phyloP scores from a whole-genome alignment of 805 yeast species.

The Starmerella riodocensis region DNA sequence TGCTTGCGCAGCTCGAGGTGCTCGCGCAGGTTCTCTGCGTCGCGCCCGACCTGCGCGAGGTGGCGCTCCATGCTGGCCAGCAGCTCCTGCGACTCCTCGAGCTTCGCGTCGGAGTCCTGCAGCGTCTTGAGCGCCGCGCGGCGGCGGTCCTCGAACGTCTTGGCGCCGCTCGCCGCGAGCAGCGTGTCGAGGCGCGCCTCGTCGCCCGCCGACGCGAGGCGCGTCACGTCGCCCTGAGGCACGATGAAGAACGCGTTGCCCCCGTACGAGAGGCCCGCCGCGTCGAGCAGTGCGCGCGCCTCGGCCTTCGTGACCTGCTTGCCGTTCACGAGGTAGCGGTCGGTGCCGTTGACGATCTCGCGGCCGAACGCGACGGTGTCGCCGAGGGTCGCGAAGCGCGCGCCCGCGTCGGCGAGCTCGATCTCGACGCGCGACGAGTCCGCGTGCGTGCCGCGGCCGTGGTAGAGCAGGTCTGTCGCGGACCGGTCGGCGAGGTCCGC shows the following conservation, averaged over 20 bases:
- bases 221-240: slow-evolving; percentile 87
- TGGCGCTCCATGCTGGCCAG: slow-evolving; percentile 56
- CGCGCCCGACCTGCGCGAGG: slow-evolving; percentile 65
- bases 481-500: slow-evolving; percentile 58
- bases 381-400: slow-evolving; percentile 56
- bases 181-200: slow-evolving; percentile 61
- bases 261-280: slow-evolving; percentile 81
- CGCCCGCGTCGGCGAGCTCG: slow-evolving; percentile 66
- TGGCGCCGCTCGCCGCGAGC: slow-evolving; percentile 92
- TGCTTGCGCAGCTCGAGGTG: slow-evolving; percentile 58
- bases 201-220: slow-evolving; percentile 80
- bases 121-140: slow-evolving; percentile 64
- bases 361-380: slow-evolving; percentile 65
- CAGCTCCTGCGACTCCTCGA: slow-evolving; percentile 58
- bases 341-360: slow-evolving; percentile 79
- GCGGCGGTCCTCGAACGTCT: slow-evolving; percentile 70
- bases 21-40: slow-evolving; percentile 58
- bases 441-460: slow-evolving; percentile 3
- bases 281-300: slow-evolving; percentile 61
- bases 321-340: slow-evolving; percentile 69
- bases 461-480: neutral
- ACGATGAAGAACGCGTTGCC: slow-evolving; percentile 91
- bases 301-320: slow-evolving; percentile 69
- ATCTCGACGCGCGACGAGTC: slow-evolving; percentile 72
- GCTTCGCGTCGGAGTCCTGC: slow-evolving; percentile 60